phyloP scores from a whole-genome alignment of 495 filamentous ascomycete genomes.

The Aspergillus kassunensis region DNA sequence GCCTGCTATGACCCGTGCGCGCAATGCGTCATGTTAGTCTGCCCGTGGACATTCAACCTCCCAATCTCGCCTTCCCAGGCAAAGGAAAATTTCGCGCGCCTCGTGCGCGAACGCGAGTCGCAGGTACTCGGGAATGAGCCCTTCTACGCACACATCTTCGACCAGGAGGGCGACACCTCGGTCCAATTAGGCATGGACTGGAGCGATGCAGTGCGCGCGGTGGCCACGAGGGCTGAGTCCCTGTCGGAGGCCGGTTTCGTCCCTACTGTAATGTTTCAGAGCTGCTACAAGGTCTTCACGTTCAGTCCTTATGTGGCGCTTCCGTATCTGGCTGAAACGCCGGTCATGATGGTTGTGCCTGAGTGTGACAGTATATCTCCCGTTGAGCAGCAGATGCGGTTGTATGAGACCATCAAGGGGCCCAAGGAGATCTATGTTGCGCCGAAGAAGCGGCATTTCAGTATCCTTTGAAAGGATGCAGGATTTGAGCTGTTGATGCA shows the following conservation, averaged over 20 bases:
- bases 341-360: constrained; percentile 1
- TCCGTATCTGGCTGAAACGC: background rate
- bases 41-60: background rate
- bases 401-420: constrained; percentile 1
- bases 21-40: background rate
- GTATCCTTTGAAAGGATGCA: background rate
- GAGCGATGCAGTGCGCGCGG: background rate
- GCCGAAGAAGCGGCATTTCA: background rate
- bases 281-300: constrained; percentile 1
- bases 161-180: background rate
- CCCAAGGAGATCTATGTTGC: background rate
- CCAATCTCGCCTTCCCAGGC: background rate
- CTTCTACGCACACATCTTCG: background rate
- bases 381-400: background rate
- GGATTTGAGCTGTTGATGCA: background rate
- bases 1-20: background rate
- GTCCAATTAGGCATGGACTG: background rate
- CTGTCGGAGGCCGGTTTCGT: background rate
- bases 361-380: background rate
- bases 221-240: background rate
- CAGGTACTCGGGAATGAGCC: background rate
- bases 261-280: background rate
- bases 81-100: background rate
- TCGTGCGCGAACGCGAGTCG: background rate
- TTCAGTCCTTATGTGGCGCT: background rate